Percentiles rank a stretch among this genome's conserved stretches.
Conservation (phyloP, 495 filamentous ascomycete species). For the Penicillium pulvis region DNA sequence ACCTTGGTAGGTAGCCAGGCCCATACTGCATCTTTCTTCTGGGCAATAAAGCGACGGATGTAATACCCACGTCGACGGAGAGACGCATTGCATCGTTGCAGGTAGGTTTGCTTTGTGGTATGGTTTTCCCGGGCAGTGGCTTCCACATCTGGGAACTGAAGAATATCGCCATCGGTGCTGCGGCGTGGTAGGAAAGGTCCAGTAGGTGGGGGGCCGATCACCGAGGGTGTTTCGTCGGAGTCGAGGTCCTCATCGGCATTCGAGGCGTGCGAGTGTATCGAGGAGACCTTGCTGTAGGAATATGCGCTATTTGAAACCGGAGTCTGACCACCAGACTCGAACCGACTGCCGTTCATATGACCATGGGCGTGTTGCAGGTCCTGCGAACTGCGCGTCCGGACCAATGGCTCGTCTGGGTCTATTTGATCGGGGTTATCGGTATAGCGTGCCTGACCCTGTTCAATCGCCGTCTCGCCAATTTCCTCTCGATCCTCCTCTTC, state of each 20-base stretch:
- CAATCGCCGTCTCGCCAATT: constrained; percentile 46
- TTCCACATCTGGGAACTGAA: constrained; percentile 49
- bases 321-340: constrained; percentile 46
- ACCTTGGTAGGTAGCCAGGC: constrained; percentile 58
- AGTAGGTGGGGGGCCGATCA: constrained; percentile 36
- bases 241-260: constrained; percentile 26
- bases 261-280: constrained; percentile 13
- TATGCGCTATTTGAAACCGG: constrained; percentile 40
- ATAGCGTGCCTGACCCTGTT: constrained; percentile 67
- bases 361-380: constrained; percentile 24
- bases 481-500: constrained; percentile 64
- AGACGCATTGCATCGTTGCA: constrained; percentile 29
- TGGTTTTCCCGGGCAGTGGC: constrained; percentile 23
- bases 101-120: constrained; percentile 20
- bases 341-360: constrained; percentile 25
- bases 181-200: constrained; percentile 46
- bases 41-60: constrained; percentile 24
- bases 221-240: constrained; percentile 25
- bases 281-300: constrained; percentile 39
- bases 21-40: constrained; percentile 33
- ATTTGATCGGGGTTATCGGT: constrained; percentile 57
- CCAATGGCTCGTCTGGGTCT: constrained; percentile 46
- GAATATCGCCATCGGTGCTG: constrained; percentile 40
- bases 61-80: constrained; percentile 21
- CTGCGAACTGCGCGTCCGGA: constrained; percentile 36